Percentiles rank a stretch among this genome's conserved stretches.
phyloP scores from a whole-genome alignment of 208 protist species.

The Trypanosoma caninum region DNA sequence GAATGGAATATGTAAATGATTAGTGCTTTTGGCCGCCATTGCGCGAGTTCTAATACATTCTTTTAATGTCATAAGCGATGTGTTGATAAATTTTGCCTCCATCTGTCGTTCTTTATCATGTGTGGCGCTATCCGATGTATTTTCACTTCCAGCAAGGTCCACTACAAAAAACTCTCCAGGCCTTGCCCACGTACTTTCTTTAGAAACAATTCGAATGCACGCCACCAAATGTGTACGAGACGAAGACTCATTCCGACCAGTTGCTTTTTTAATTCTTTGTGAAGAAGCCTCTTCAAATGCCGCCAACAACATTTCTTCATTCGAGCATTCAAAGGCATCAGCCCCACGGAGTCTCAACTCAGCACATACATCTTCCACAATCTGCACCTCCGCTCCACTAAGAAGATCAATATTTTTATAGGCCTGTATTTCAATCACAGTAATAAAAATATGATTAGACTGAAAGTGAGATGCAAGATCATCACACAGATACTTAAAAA shows the following conservation, averaged over 20 bases:
- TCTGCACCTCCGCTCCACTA: slow-evolving; percentile 70
- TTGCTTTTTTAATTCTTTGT: slow-evolving; percentile 71
- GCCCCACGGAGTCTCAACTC: slow-evolving; percentile 73
- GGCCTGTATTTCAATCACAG: slow-evolving; percentile 81
- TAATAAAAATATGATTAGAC: slow-evolving; percentile 70
- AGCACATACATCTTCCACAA: slow-evolving; percentile 79
- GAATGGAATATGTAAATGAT: slow-evolving; percentile 90
- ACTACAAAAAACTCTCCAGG: slow-evolving; percentile 83
- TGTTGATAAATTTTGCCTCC: slow-evolving; percentile 90
- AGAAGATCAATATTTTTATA: slow-evolving; percentile 79
- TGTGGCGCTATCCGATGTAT: slow-evolving; percentile 83
- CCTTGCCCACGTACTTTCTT: slow-evolving; percentile 79
- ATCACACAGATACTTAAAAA: slow-evolving; percentile 59
- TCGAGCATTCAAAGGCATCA: slow-evolving; percentile 79
- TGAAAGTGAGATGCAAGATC: slow-evolving; percentile 59
- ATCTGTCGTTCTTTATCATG: slow-evolving; percentile 80
- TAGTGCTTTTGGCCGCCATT: slow-evolving; percentile 59
- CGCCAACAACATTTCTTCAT: slow-evolving; percentile 69
- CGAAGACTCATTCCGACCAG: slow-evolving; percentile 78
- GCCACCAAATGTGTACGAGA: slow-evolving; percentile 88
- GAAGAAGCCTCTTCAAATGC: slow-evolving; percentile 75
- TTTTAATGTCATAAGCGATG: slow-evolving; percentile 92
- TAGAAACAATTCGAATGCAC: slow-evolving; percentile 72
- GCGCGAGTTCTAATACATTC: slow-evolving; percentile 85
- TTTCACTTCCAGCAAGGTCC: slow-evolving; percentile 89